Conservation (phyloP, 2,329 filamentous ascomycete genomes). For the Tolypocladium amazonense region DNA sequence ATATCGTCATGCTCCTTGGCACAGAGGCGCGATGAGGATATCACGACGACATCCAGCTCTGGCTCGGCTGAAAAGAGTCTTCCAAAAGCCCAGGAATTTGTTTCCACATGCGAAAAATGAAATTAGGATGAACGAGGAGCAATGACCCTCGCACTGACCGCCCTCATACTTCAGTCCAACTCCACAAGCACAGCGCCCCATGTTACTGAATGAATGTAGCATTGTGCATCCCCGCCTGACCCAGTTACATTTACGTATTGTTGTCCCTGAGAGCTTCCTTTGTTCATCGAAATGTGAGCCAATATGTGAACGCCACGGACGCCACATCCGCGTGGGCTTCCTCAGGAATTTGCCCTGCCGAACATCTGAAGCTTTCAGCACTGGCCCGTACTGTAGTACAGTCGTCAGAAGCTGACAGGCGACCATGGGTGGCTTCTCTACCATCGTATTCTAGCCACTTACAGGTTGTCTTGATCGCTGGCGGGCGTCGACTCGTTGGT, state of each 20-base stretch:
- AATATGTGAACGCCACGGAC: not conserved
- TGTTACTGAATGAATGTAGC: not conserved
- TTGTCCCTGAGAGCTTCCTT: not conserved
- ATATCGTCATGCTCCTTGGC: no score
- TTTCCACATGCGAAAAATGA: no score
- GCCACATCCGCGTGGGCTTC: not conserved
- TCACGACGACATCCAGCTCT: no score
- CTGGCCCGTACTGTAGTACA: not conserved
- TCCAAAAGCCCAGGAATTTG: no score
- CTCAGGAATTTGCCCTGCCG: no score
- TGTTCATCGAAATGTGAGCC: not conserved
- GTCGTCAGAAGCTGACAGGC: not conserved
- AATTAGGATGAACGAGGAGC: no score
- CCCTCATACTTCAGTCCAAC: not conserved
- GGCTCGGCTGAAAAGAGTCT: no score
- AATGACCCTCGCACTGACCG: no score
- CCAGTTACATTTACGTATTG: not conserved
- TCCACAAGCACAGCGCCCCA: not conserved
- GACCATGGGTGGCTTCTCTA: not conserved
- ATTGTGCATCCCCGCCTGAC: not conserved
- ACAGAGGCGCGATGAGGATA: no score
- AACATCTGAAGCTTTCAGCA: not conserved
- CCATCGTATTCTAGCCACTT: not conserved
- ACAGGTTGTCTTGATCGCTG: not conserved
- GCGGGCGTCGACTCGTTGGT: not conserved